A percentile compares a stretch with the other conserved stretches of the same genome.
Conservation (phyloP, 768 basidiomycete species). For the Cyclocybe cylindracea region DNA sequence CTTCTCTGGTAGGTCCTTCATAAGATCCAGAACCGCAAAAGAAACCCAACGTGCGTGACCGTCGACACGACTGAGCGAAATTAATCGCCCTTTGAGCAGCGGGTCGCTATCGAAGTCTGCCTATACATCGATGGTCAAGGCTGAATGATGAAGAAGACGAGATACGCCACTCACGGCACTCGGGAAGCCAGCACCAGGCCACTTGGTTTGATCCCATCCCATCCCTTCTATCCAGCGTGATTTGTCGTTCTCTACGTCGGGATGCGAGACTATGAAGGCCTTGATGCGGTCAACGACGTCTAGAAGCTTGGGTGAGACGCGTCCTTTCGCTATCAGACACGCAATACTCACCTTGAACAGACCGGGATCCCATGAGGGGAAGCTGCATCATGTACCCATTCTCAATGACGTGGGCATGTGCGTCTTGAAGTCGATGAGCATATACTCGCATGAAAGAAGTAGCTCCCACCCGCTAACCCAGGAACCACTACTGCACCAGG, state of each 20-base stretch:
- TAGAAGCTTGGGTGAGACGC: conserved; percentile 19
- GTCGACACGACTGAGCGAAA: conserved; percentile 78
- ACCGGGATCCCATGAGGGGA: conserved; percentile 56
- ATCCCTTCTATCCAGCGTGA: conserved; percentile 78
- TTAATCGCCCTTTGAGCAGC: conserved; percentile 65
- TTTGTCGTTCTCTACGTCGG: conserved; percentile 53
- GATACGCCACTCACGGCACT: conserved; percentile 52
- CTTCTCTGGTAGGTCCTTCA: conserved; percentile 58
- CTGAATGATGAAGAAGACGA: background rate
- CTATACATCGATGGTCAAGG: conserved; percentile 33
- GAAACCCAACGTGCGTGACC: conserved; percentile 90
- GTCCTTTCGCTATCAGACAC: background rate
- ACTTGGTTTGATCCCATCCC: conserved; percentile 94
- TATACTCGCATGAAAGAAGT: background rate
- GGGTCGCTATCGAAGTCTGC: conserved; percentile 73
- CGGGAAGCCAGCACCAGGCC: conserved; percentile 66
- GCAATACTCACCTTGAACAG: conserved; percentile 52
- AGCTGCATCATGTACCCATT: conserved; percentile 75
- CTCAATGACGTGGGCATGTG: conserved; percentile 76
- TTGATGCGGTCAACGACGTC: conserved; percentile 68
- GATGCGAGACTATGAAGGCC: conserved; percentile 55
- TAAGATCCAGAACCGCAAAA: conserved; percentile 61
- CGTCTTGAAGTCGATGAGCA: conserved; percentile 45
- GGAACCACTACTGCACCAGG: conserved; percentile 49
- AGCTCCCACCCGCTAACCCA: conserved; percentile 62